Evolutionary conservation across 2,329 filamentous ascomycete species (phyloP), one percentile per base, ranked within the genome.

Genomic region (Fusarium ambrosium): DNA sequence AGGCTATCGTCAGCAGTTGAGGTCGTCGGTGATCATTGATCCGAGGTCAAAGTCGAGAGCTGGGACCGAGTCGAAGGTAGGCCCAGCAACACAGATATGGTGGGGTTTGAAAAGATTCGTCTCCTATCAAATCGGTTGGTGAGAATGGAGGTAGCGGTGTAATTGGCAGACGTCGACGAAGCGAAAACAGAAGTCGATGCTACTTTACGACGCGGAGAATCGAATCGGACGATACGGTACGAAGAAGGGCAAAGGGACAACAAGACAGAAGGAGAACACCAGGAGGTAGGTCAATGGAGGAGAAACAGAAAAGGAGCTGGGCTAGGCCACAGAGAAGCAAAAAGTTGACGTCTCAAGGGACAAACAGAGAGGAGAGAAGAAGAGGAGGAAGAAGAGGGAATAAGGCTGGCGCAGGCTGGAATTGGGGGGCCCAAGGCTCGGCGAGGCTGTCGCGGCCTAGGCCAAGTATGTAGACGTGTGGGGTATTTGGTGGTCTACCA

Each of bases 371-470:
- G 55, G 56, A 65, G 70, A 45, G 63, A 64, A 67, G 65, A 66
- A 63, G 53, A 63, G 34, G 34, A 68, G 69, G 62, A 69, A 58
- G 66, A 71, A 69, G 77, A 75, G 77, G 71, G 71, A 78, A 77
- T 76, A 78, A 80, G 78, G 78, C 78, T 78, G 76, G 74, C 76
- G 67, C 43, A 72, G 74, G 67, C 72, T 76, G 68, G 72, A 72
- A 74, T 77, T 77, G 75, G 77, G 77, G 75, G 76, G 73, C 71
- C 70, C 74, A 71, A 77, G 77, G 75, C 74, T 72, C 70, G 67
- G 76, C 77, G 72, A 79, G 78, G 78, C 78, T 79, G 78, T 78
- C 73, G 75, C 72, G 73, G 72, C 70, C 72, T 62, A 59, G 66
- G 51, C 60, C 45, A 62, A 70, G 41, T 48, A 53, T 59, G 66